Conservation (phyloP, 495 filamentous ascomycete species). For the Tuber borchii region DNA sequence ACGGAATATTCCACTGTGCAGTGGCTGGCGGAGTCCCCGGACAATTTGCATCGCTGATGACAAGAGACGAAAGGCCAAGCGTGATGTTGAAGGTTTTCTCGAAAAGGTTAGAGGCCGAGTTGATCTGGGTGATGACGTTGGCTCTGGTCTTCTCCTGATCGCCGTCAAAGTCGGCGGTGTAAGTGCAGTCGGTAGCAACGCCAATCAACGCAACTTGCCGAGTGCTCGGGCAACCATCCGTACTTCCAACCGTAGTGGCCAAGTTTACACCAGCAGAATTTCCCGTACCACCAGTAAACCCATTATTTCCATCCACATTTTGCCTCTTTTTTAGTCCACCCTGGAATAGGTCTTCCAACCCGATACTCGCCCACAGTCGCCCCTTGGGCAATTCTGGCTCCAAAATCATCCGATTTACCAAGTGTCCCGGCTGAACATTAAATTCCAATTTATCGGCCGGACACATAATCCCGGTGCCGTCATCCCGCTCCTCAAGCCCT, state of each 20-base stretch:
- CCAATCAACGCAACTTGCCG: slow-evolving; percentile 86
- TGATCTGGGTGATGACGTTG: slow-evolving; percentile 78
- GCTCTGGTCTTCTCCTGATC: slow-evolving; percentile 51
- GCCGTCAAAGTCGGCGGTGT: slow-evolving; percentile 61
- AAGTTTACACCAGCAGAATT: slow-evolving; percentile 82
- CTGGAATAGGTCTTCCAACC: slow-evolving; percentile 30
- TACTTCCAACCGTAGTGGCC: slow-evolving; percentile 69
- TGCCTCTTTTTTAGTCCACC: slow-evolving; percentile 35
- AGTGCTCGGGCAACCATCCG: slow-evolving; percentile 74
- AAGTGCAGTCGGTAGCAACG: slow-evolving; percentile 86
- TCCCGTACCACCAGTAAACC: slow-evolving; percentile 54
- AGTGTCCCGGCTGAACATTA: slow-evolving; percentile 38
- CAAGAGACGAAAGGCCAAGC: slow-evolving; percentile 77
- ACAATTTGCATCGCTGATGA: slow-evolving; percentile 62
- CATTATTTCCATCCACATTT: slow-evolving; percentile 25
- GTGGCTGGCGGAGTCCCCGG: slow-evolving; percentile 57
- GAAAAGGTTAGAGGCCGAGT: slow-evolving; percentile 76
- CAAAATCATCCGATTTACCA: slow-evolving; percentile 33
- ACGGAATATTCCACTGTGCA: slow-evolving; percentile 76
- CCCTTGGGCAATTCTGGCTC: slow-evolving; percentile 29
- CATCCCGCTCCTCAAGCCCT: slow-evolving; percentile 13
- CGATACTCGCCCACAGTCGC: slow-evolving; percentile 26
- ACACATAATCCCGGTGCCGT: slow-evolving; percentile 44
- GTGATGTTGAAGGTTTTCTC: slow-evolving; percentile 91
- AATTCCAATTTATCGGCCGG: slow-evolving; percentile 40